A percentile compares a stretch with the other conserved stretches of the same genome.
Evolutionary conservation across 2,329 filamentous ascomycete species (phyloP).

Genomic region (Hypocreales sp.): DNA sequence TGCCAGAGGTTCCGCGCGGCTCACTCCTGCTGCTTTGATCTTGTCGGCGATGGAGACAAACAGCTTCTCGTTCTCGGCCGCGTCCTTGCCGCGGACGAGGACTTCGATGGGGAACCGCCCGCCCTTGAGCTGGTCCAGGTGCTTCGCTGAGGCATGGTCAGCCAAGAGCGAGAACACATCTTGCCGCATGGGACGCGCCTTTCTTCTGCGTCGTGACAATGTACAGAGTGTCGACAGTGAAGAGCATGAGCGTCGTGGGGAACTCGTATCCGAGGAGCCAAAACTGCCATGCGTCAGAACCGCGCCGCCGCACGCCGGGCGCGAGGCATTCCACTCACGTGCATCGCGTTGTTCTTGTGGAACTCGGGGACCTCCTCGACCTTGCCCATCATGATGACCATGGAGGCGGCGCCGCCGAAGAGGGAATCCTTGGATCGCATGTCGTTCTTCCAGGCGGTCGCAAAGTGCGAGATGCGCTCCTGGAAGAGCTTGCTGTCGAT

Average conservation of each 20-base stretch:
- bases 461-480: conserved; percentile 75
- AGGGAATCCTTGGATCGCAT: conserved; percentile 73
- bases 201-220: conserved; percentile 96
- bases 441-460: conserved; percentile 91
- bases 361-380: conserved; percentile 77
- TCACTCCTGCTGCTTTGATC: conserved; percentile 75
- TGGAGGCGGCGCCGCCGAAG: conserved; percentile 75
- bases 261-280: conserved; percentile 99
- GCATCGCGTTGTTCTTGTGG: conserved; percentile 91
- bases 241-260: conserved; percentile 83
- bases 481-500: conserved; percentile 92
- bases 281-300: conserved; percentile 42
- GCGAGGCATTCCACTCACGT: conserved; percentile 41
- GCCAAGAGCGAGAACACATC: conserved; percentile 2
- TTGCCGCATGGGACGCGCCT: conserved; percentile 36
- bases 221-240: conserved; percentile 78
- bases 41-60: conserved; percentile 71
- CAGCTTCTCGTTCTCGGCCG: conserved; percentile 79
- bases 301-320: background rate
- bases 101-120: conserved; percentile 89
- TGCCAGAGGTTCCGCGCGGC: conserved; percentile 16
- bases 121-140: conserved; percentile 80
- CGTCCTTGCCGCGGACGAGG: conserved; percentile 80
- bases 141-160: conserved; percentile 52
- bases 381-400: conserved; percentile 88